Evolutionary conservation across 1,284 basidiomycete species (phyloP), one percentile per base, ranked within the genome.

Genomic region (Dichomitus squalens): DNA sequence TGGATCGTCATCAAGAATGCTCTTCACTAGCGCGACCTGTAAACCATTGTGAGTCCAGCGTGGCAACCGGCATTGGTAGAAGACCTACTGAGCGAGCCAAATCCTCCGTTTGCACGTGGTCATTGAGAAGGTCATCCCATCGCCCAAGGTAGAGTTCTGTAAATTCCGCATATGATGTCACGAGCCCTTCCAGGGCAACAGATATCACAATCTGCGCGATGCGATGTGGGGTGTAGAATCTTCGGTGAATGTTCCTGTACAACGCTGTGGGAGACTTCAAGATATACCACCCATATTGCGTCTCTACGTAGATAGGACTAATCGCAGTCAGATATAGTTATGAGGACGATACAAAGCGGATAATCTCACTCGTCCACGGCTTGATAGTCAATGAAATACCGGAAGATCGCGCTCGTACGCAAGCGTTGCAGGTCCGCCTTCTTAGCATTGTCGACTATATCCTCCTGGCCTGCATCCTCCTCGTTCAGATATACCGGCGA

Each of bases 251-350:
- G 1, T 65, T 65, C 9, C 67, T 55, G 58, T 90, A 90, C 18
- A 58, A 61, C 14, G 67, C 61, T 2, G 79, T 75, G 0, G 87
- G 84, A 1, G 58, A 64, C 12, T 73, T 70, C 20, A 90, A 70
- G 29, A 82, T 79, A 65, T 90, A 90, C 77, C 81, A 84, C 0
- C 84, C 84, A 57, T 75, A 76, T 25, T 75, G 61, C 0, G 88
- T 89, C 63, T 87, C 80, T 12, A 90, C 74, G 53, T 77, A 87
- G 8, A 88, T 68, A 0, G 84, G 79, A 16, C 88, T 90, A 11
- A 21, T 5, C 20, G 18, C 18, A 20, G 36, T 20, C 54, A 31
- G 49, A 9, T 18, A 33, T 36, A 31, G 23, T 48, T 29, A 54
- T 33, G 25, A 31, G 12, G 29, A 51, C 23, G 25, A 6, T 51